phyloP scores from a whole-genome alignment of 768 basidiomycete species.

The Suillus lakei region DNA sequence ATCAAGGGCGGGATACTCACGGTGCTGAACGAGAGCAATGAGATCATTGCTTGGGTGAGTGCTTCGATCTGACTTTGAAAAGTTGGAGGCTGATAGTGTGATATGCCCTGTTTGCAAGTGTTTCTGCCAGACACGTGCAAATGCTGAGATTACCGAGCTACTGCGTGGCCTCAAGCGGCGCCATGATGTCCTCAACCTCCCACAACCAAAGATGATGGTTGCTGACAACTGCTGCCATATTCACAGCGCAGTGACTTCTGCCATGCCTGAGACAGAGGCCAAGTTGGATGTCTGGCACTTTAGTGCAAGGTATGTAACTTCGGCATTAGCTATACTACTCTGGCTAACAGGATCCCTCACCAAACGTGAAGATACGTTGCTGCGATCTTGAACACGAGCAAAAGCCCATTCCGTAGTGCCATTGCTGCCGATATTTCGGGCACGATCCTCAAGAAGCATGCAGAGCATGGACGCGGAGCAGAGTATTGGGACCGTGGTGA shows the following conservation, averaged over 20 bases:
- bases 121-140: constrained; percentile 22
- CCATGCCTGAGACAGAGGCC: constrained; percentile 11
- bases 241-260: constrained; percentile 1
- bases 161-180: constrained; percentile 17
- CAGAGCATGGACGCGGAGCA: constrained; percentile 11
- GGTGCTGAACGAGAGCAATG: constrained; percentile 20
- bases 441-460: constrained; percentile 13
- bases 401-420: constrained; percentile 10
- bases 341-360: neutral
- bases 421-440: constrained; percentile 17
- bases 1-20: constrained; percentile 20
- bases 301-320: constrained; percentile 16
- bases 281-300: constrained; percentile 26
- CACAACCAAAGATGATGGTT: constrained; percentile 18
- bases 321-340: neutral
- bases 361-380: constrained; percentile 18
- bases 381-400: constrained; percentile 15
- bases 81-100: no score
- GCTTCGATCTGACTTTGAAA: no score
- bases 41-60: constrained; percentile 21
- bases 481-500: constrained; percentile 22
- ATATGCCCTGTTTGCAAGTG: no score
- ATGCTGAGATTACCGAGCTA: constrained; percentile 19
- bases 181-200: constrained; percentile 7
- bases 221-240: constrained; percentile 29